Evolutionary conservation across 78 protist species (phyloP).

Genomic region (Pigoraptor vietnamica): DNA sequence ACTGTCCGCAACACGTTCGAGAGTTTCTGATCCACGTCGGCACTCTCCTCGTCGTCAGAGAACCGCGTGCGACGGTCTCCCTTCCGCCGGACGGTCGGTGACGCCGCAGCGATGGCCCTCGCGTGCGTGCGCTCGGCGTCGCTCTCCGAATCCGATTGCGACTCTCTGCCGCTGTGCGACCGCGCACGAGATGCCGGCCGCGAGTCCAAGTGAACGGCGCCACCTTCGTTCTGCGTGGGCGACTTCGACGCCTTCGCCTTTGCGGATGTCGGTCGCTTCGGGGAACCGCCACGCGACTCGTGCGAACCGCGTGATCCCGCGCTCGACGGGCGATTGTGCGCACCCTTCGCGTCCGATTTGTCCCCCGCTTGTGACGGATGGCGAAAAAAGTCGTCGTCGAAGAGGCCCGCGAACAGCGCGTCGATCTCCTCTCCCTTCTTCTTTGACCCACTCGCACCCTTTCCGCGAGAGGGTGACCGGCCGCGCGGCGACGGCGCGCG

Average conservation of each 20-base stretch:
- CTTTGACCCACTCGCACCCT: background rate
- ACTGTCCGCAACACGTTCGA: background rate
- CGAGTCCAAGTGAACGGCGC: background rate
- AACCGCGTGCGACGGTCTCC: background rate
- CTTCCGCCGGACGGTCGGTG: background rate
- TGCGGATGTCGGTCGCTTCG: too few species aligned
- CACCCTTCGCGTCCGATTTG: background rate
- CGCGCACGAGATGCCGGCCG: background rate
- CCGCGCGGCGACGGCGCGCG: background rate
- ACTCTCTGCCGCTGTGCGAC: background rate
- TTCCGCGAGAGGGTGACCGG: background rate
- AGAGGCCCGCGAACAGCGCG: background rate
- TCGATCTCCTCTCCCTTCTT: background rate
- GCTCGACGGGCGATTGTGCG: too few species aligned
- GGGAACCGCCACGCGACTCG: too few species aligned
- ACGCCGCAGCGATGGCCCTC: background rate
- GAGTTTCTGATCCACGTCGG: background rate
- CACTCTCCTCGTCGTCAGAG: background rate
- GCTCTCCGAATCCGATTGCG: background rate
- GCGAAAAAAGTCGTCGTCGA: background rate
- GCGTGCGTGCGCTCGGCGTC: background rate
- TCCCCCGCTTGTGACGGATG: background rate
- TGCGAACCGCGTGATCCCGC: too few species aligned
- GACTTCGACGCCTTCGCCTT: background rate
- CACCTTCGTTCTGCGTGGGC: background rate